phyloP scores from a whole-genome alignment of 768 basidiomycete species.

The Lyophyllum decastes region DNA sequence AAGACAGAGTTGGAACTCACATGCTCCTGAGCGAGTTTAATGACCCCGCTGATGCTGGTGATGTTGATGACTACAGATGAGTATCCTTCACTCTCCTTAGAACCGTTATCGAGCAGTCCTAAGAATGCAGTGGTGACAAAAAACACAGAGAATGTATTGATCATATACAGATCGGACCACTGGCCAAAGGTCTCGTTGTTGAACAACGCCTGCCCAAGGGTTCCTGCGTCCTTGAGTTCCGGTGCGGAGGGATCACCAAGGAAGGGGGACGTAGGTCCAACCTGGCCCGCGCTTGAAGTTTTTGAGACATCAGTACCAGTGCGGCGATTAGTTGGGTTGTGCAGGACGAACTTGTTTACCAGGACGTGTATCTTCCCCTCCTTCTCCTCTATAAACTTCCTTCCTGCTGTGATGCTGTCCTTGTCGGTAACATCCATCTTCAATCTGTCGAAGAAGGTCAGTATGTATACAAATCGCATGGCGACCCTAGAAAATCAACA shows the following conservation, averaged over 20 bases:
- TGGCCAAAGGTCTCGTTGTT: constrained; percentile 61
- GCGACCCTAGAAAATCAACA: constrained; percentile 11
- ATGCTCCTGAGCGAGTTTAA: constrained; percentile 74
- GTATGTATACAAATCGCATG: constrained; percentile 1
- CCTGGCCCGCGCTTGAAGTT: constrained; percentile 68
- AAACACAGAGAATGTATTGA: constrained; percentile 78
- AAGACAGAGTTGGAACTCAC: constrained; percentile 42
- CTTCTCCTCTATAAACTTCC: constrained; percentile 51
- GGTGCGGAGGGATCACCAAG: constrained; percentile 56
- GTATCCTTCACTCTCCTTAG: constrained; percentile 55
- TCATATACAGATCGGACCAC: constrained; percentile 62
- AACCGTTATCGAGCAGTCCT: constrained; percentile 73
- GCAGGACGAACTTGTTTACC: constrained; percentile 69
- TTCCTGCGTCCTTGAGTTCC: constrained; percentile 62
- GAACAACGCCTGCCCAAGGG: constrained; percentile 71
- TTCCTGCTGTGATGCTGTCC: constrained; percentile 59
- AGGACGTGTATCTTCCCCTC: constrained; percentile 79
- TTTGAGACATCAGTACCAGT: background rate
- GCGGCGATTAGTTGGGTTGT: background rate
- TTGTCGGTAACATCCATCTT: constrained; percentile 75
- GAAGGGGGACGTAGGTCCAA: constrained; percentile 63
- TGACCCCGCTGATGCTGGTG: constrained; percentile 74
- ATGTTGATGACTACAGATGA: constrained; percentile 74
- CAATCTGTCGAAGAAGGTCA: constrained; percentile 31
- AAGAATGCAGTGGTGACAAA: constrained; percentile 79